Conservation (phyloP, 805 yeast genomes). For the Debaryomyces tyrocola region DNA sequence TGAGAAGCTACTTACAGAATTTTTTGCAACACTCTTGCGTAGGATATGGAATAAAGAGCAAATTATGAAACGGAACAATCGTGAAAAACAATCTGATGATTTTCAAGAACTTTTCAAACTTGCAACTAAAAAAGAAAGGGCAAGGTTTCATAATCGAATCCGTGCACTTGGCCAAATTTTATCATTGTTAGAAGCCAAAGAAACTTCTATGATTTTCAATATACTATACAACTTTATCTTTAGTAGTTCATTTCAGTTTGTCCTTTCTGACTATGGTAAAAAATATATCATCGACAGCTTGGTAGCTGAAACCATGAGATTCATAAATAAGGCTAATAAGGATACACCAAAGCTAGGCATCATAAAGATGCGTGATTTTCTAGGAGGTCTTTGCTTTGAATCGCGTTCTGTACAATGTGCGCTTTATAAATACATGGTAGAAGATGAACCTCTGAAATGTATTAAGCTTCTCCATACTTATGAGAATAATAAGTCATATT, state of each 20-base stretch:
- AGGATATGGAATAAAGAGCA: conserved; percentile 1
- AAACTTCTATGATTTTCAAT: conserved; percentile 17
- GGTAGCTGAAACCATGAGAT: conserved; percentile 18
- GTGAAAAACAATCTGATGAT: conserved; percentile 1
- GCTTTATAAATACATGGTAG: conserved; percentile 27
- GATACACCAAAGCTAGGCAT: conserved; percentile 12
- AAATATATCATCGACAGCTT: conserved; percentile 19
- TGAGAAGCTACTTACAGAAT: conserved; percentile 1
- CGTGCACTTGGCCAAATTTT: conserved; percentile 30
- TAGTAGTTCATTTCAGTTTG: conserved; percentile 8
- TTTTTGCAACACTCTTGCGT: conserved; percentile 5
- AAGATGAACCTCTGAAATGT: conserved; percentile 25
- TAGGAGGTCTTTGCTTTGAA: conserved; percentile 13
- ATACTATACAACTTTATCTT: conserved; percentile 7
- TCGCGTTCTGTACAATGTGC: conserved; percentile 7
- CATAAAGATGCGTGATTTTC: conserved; percentile 18
- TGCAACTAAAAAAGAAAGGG: conserved; percentile 12
- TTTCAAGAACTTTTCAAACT: conserved; percentile 4
- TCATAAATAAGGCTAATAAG: conserved; percentile 11
- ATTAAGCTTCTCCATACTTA: conserved; percentile 23
- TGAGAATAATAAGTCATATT: conserved; percentile 16
- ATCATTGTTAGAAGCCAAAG: conserved; percentile 18
- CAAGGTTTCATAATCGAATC: conserved; percentile 24
- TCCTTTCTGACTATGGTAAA: conserved; percentile 7
- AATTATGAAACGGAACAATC: neutral